Evolutionary conservation across 2,329 filamentous ascomycete genomes (phyloP).

Genomic region (Akanthomyces uredinophilus): DNA sequence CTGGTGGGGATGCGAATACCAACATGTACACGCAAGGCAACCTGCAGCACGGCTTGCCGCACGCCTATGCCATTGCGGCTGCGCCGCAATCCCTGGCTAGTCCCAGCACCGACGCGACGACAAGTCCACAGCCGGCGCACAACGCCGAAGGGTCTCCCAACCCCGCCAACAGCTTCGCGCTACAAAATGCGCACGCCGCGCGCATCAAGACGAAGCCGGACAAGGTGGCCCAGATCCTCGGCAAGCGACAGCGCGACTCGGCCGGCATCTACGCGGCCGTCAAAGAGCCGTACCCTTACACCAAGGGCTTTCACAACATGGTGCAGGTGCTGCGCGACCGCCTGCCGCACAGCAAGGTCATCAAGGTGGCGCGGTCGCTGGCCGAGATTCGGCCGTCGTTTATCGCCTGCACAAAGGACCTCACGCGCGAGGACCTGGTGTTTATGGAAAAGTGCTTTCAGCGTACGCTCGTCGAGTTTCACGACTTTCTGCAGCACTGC

Average conservation of each 20-base stretch:
- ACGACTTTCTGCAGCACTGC: conserved; percentile 83
- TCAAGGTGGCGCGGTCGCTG: conserved; percentile 81
- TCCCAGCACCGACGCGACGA: conserved; percentile 58
- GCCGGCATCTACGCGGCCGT: conserved; percentile 85
- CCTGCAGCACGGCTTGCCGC: conserved; percentile 57
- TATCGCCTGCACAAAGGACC: conserved; percentile 83
- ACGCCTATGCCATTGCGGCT: conserved; percentile 60
- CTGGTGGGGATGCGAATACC: conserved; percentile 45
- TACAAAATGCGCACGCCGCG: conserved; percentile 22
- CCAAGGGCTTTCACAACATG: conserved; percentile 82
- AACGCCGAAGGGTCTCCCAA: conserved; percentile 52
- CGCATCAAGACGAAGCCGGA: conserved; percentile 41
- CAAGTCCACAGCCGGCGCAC: conserved; percentile 52
- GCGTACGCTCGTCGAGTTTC: conserved; percentile 84
- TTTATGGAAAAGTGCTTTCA: conserved; percentile 99
- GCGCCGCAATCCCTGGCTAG: conserved; percentile 59
- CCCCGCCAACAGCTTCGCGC: conserved; percentile 20
- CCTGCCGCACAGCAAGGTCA: conserved; percentile 69
- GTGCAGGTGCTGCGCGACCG: conserved; percentile 74
- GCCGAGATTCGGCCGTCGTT: conserved; percentile 89
- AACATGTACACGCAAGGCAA: conserved; percentile 52
- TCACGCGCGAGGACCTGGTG: conserved; percentile 82
- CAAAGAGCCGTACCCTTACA: conserved; percentile 87
- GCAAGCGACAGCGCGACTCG: conserved; percentile 63
- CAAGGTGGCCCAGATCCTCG: conserved; percentile 45